Base-by-base conservation (phyloP, 2,329 filamentous ascomycete species). In the Botrytis byssoidea region DNA sequence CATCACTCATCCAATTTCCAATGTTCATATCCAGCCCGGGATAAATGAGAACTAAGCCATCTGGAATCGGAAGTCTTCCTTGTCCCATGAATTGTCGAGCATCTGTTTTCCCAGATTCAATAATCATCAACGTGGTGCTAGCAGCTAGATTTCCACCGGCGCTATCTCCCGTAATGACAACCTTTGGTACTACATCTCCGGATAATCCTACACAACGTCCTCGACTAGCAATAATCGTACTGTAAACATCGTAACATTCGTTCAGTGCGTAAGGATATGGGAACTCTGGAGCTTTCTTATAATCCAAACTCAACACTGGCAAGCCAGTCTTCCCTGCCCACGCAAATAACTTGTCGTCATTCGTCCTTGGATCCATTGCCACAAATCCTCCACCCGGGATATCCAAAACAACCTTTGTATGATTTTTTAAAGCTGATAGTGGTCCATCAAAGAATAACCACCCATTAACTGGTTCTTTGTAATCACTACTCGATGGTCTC, bases 1-100 rank as follows among this genome's bases (percentile, higher is more conserved):
- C 95, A 79, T 98, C 95, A 0, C 93, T 95, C 95, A 99, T 98
- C 96, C 96, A 99, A 82, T 95, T 98, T 55, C 94, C 94, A 77
- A 98, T 98, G 79, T 97, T 98, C 92, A 98, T 94, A 79, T 98
- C 96, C 74, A 99, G 84, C 0, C 92, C 91, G 0, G 96, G 96
- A 79, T 99, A 99, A 74, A 97, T 90, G 67, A 97, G 86, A 0
- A 98, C 87, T 12, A 98, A 83, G 0, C 94, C 95, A 70, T 93
- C 92, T 0, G 96, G 96, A 0, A 88, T 81, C 0, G 94, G 92
- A 9, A 97, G 85, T 3, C 89, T 85, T 32, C 84, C 84, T 75
- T 90, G 86, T 22, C 86, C 86, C 73, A 86, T 84, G 82, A 86
- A 89, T 67, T 87, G 84, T 37, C 88, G 85, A 37, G 86, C 85